Evolutionary conservation across 1,139 yeast species (phyloP), one percentile per base, ranked within the genome.

Genomic region (Zhuliangozyma blackwelliae): DNA sequence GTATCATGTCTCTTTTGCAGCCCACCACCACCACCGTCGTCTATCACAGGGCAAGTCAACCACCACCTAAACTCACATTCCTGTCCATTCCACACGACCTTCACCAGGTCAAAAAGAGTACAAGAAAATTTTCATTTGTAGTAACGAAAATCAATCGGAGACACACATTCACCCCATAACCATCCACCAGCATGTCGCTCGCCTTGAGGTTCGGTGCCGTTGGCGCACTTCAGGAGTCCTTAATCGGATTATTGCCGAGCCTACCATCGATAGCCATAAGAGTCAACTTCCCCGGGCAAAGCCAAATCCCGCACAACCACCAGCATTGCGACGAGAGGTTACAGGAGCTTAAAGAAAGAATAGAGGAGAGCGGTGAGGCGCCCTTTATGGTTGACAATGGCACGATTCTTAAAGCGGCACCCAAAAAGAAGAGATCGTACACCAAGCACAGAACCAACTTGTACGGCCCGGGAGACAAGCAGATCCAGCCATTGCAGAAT

Each of bases 381-480:
- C 69, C 71, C 19, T 63, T 64, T 44, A 54, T 59, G 59, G 52
- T 65, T 29, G 81, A 75, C 50, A 72, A 78, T 47, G 95, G 95
- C 19, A 55, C 62, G 46, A 75, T 87, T 28, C 68, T 87, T 41
- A 69, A 69, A 47, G 97, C 98, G 2, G 97, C 81, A 3, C 97
- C 98, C 39, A 92, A 92, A 70, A 89, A 90, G 77, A 89, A 88
- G 62, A 80, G 79, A 10, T 88, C 97, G 7, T 86, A 87, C 57
- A 78, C 79, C 64, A 85, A 88, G 62, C 84, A 87, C 55, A 80
- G 97, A 61, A 82, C 77, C 55, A 81, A 84, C 63, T 75, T 86
- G 49, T 82, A 85, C 51, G 85, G 87, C 11, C 90, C 96, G 4
- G 95, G 89, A 10, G 72, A 77, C 45, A 90, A 88, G 58, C 94